Conservation (phyloP, 2,329 filamentous ascomycete genomes). For the Raffaelea ambrosiae region DNA sequence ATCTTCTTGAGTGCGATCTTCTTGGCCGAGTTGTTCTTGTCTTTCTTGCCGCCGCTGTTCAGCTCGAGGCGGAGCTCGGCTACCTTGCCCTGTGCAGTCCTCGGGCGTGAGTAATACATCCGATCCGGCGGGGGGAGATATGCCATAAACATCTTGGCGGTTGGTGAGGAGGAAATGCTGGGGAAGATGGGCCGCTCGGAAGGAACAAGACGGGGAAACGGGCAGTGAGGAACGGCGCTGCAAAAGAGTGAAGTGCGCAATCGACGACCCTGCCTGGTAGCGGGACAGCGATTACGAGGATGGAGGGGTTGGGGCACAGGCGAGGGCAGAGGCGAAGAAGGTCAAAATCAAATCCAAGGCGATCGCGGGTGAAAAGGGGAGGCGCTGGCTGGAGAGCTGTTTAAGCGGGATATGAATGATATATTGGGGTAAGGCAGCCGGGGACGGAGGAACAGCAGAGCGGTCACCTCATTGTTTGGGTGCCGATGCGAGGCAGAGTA, state of each 20-base stretch:
- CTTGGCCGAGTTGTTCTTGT: conserved; percentile 91
- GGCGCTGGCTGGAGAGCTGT: too few species aligned
- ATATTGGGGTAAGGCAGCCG: too few species aligned
- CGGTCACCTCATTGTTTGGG: too few species aligned
- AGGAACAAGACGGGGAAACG: neutral
- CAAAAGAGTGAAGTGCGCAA: neutral
- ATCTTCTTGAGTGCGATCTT: conserved; percentile 99
- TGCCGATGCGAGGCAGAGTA: too few species aligned
- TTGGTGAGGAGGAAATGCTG: conserved; percentile 3
- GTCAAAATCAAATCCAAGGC: too few species aligned
- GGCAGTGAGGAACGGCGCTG: conserved; percentile 3
- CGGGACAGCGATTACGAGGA: neutral
- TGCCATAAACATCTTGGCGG: conserved; percentile 42
- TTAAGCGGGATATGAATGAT: too few species aligned
- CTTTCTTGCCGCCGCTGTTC: conserved; percentile 90
- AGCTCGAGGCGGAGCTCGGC: conserved; percentile 92
- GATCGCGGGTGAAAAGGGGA: too few species aligned
- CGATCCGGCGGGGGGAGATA: conserved; percentile 35
- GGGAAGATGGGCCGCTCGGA: neutral
- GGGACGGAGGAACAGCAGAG: too few species aligned
- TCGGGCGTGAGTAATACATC: conserved; percentile 38
- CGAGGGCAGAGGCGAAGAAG: too few species aligned
- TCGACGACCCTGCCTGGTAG: neutral
- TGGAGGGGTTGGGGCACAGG: too few species aligned
- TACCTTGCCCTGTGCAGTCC: conserved; percentile 83